Percentiles rank a stretch among this genome's conserved stretches.
Evolutionary conservation across 2,329 filamentous ascomycete genomes (phyloP).

Genomic region (Venturia aucupariae): DNA sequence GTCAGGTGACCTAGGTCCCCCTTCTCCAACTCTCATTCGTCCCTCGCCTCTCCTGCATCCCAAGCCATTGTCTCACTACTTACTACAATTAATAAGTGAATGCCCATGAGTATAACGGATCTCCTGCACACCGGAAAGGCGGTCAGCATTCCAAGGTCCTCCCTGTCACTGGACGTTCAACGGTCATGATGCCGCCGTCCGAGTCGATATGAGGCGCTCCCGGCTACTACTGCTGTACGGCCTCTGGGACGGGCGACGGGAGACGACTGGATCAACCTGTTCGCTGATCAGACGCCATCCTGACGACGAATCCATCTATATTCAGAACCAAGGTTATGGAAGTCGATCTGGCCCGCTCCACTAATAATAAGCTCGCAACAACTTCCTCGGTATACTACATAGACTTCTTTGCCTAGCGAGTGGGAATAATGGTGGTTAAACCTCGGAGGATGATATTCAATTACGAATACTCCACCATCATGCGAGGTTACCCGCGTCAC

Average conservation of each 20-base stretch:
- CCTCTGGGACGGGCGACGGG: not conserved
- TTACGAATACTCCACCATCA: not conserved
- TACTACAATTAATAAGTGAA: too few relatives aligned
- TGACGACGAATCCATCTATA: not conserved
- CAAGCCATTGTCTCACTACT: not conserved
- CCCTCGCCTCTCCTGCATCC: not conserved
- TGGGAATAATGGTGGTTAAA: not conserved
- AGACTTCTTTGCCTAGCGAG: not conserved
- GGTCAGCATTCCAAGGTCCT: constrained; percentile 1
- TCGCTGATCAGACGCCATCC: constrained; percentile 5
- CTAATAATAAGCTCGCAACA: not conserved
- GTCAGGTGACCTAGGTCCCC: not conserved
- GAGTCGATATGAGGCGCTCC: not conserved
- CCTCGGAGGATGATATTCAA: not conserved
- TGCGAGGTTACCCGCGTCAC: not conserved
- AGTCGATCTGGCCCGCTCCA: not conserved
- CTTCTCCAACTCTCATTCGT: not conserved
- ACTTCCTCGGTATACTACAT: too few relatives aligned
- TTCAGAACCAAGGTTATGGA: not conserved
- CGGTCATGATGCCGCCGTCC: constrained; percentile 1
- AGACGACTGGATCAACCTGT: not conserved
- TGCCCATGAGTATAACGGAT: too few relatives aligned
- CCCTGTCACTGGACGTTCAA: not conserved
- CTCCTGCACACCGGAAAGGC: not conserved
- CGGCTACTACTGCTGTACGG: not conserved